Conservation (phyloP, 2,329 filamentous ascomycete genomes). For the Pseudonectria buxi region DNA sequence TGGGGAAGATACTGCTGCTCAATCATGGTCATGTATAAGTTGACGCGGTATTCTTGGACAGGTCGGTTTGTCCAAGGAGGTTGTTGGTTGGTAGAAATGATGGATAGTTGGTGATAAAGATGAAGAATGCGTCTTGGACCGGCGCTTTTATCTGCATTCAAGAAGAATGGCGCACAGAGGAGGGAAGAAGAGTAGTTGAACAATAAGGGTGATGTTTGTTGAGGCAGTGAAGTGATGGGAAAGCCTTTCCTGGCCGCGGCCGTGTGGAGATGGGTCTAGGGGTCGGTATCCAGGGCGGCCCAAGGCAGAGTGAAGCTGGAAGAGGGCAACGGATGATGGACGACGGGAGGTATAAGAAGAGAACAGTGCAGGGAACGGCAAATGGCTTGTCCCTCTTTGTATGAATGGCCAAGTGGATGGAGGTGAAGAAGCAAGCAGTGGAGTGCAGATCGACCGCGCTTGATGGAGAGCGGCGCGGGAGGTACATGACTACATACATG, state of each 20-base stretch:
- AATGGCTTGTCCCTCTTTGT: slow-evolving; percentile 19
- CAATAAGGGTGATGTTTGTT: slow-evolving; percentile 4
- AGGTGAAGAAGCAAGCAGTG: slow-evolving; percentile 16
- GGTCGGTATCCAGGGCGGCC: slow-evolving; percentile 6
- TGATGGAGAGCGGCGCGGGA: slow-evolving; percentile 7
- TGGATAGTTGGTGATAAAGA: slow-evolving; percentile 10
- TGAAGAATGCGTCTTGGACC: slow-evolving; percentile 14
- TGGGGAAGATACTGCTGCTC: slow-evolving; percentile 29
- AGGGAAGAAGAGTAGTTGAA: slow-evolving; percentile 14
- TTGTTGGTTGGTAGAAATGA: slow-evolving; percentile 13
- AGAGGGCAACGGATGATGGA: slow-evolving; percentile 8
- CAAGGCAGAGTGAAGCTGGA: slow-evolving; percentile 10
- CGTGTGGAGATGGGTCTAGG: slow-evolving; percentile 14
- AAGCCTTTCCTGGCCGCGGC: slow-evolving; percentile 25
- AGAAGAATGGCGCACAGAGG: slow-evolving; percentile 10
- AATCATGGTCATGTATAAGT: slow-evolving; percentile 27
- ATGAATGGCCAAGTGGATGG: slow-evolving; percentile 18
- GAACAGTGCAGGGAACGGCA: slow-evolving; percentile 22
- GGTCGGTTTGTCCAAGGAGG: slow-evolving; percentile 12
- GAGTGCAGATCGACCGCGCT: slow-evolving; percentile 19
- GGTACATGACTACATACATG: background rate
- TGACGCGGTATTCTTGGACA: slow-evolving; percentile 15
- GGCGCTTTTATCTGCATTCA: slow-evolving; percentile 23
- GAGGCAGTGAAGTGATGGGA: slow-evolving; percentile 1
- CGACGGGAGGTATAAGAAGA: slow-evolving; percentile 14